Percentiles rank a stretch among this genome's conserved stretches.
Conservation (phyloP, 352 stramenopile species). For the Globisporangium parvum region DNA sequence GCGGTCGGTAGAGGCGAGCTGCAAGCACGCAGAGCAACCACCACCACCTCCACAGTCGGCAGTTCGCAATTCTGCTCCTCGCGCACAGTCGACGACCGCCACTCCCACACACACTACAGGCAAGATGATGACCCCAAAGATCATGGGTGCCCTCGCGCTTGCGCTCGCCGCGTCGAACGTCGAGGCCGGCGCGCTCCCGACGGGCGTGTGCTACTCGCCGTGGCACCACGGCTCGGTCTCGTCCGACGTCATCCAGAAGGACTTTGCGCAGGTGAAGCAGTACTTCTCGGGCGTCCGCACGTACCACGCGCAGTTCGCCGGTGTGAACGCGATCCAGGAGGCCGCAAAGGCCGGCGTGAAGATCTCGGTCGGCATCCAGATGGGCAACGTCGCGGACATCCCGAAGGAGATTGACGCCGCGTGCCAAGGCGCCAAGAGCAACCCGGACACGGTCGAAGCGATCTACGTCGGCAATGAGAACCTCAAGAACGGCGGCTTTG, state of each 20-base stretch:
- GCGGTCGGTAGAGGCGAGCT: no score
- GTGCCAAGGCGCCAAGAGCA: constrained; percentile 33
- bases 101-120: not conserved
- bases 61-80: no score
- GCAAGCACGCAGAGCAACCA: no score
- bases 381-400: constrained; percentile 32
- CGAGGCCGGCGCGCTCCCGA: constrained; percentile 16
- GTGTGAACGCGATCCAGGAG: constrained; percentile 41
- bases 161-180: constrained; percentile 7
- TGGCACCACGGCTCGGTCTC: constrained; percentile 43
- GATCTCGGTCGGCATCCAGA: constrained; percentile 56
- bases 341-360: constrained; percentile 37
- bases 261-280: constrained; percentile 29
- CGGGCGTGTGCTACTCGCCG: constrained; percentile 54
- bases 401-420: constrained; percentile 54
- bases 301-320: constrained; percentile 54
- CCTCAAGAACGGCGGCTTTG: constrained; percentile 47
- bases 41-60: no score
- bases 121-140: constrained; percentile 13
- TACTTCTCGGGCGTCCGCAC: constrained; percentile 63
- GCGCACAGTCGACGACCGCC: no score
- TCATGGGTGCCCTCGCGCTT: constrained; percentile 9
- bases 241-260: constrained; percentile 20
- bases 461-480: constrained; percentile 78
- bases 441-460: constrained; percentile 32